Conservation (phyloP, 1,139 yeast species). For the Ashbya aceris region DNA sequence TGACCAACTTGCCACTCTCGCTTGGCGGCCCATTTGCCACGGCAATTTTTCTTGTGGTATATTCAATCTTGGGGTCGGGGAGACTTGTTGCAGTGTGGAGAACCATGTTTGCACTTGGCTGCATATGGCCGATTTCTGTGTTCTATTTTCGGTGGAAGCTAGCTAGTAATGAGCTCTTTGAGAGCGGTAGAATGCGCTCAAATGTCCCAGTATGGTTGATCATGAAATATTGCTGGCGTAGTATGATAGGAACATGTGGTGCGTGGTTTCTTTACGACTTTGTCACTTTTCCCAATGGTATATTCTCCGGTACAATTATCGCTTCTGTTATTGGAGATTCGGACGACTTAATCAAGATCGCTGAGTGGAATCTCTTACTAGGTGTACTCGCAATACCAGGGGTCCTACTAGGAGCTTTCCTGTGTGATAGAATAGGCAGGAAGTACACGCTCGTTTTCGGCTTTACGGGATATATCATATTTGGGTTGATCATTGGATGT, state of each 20-base stretch:
- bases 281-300: slow-evolving; percentile 57
- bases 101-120: slow-evolving; percentile 65
- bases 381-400: slow-evolving; percentile 50
- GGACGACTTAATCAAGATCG: slow-evolving; percentile 37
- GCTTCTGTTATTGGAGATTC: slow-evolving; percentile 36
- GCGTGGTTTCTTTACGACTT: slow-evolving; percentile 60
- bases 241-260: slow-evolving; percentile 47
- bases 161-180: slow-evolving; percentile 55
- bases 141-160: slow-evolving; percentile 63
- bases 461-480: slow-evolving; percentile 47
- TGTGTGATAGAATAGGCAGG: slow-evolving; percentile 47
- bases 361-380: slow-evolving; percentile 50
- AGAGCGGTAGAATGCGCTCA: slow-evolving; percentile 42
- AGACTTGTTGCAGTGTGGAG: slow-evolving; percentile 60
- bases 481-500: slow-evolving; percentile 51
- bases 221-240: slow-evolving; percentile 45
- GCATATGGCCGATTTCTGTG: slow-evolving; percentile 63
- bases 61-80: slow-evolving; percentile 42
- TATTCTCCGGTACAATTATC: slow-evolving; percentile 46
- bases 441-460: slow-evolving; percentile 52
- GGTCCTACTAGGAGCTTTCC: slow-evolving; percentile 46
- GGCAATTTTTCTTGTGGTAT: slow-evolving; percentile 55
- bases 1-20: slow-evolving; percentile 63
- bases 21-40: slow-evolving; percentile 76
- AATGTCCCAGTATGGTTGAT: slow-evolving; percentile 48